Evolutionary conservation across 345 rosid species (phyloP), one percentile per base, ranked within the genome.

Genomic region (Eucalyptus pauciflora): DNA sequence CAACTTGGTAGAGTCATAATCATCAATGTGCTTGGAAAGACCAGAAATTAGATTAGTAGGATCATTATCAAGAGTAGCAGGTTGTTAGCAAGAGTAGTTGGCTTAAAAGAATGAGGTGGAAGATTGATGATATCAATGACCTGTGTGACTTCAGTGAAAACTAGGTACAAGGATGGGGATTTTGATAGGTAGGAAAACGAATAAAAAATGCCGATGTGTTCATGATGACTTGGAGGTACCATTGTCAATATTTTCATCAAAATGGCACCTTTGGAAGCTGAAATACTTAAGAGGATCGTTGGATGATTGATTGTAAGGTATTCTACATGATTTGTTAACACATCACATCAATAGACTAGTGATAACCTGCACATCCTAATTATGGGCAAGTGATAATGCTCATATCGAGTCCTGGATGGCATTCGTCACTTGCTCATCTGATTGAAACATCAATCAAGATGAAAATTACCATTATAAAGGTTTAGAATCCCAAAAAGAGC

Each of bases 41-140:
- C 8, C 1, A 7, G 0, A 52, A 52, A 18, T 7, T 18, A 52
- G 56, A 52, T 7, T 18, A 52, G 56, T 52, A 18, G 56, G 24
- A 52, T 18, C 4, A 0, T 52, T 52, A 18, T 18, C 4, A 52
- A 52, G 56, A 52, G 24, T 0, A 17, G 4, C 2, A 52, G 4
- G 18, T 52, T 52, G 10, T 52, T 52, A 18, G 24, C 24, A 52
- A 18, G 56, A 52, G 56, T 17, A 52, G 24, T 52, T 52, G 56
- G 10, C 56, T 52, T 52, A 7, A 52, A 52, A 18, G 24, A 52
- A 52, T 52, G 4, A 52, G 24, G 56, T 52, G 24, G 56, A 18
- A 52, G 56, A 52, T 52, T 9, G 62, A 56, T 24, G 27, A 56
- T 56, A 56, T 22, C 62, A 56, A 56, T 56, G 27, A 56, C 62